A percentile compares a stretch with the other conserved stretches of the same genome.
These are phyloP conservation scores for Botryobasidium botryosum DNA, from an alignment of 768 basidiomycete genomes.

Conservation along the genomic window DNA sequence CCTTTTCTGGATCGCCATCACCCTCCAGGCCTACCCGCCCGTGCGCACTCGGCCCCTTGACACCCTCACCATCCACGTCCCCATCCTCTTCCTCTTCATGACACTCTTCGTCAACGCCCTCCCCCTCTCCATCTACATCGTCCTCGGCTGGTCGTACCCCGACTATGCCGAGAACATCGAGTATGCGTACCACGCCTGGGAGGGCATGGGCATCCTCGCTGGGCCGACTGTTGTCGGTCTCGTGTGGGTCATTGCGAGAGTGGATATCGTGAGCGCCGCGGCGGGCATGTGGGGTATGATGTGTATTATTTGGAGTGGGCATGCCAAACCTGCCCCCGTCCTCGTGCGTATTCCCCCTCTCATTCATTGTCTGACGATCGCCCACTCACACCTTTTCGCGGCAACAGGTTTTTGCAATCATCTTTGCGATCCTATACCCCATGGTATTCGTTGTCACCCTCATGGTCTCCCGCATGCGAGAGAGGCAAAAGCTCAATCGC, in stretches of 20 bases:
- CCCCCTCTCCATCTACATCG: constrained; percentile 43
- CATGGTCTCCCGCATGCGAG: constrained; percentile 4
- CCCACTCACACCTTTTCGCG: too few relatives aligned
- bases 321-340: constrained; percentile 48
- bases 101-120: constrained; percentile 47
- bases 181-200: constrained; percentile 45
- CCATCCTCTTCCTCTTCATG: constrained; percentile 53
- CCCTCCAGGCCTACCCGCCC: constrained; percentile 48
- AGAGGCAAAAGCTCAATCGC: constrained; percentile 2
- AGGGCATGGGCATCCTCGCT: constrained; percentile 52
- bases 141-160: constrained; percentile 47
- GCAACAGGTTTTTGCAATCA: too few relatives aligned
- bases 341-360: too few relatives aligned
- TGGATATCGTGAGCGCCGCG: constrained; percentile 59
- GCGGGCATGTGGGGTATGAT: constrained; percentile 54
- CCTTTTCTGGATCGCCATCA: constrained; percentile 63
- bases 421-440: constrained; percentile 53
- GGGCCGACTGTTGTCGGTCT: constrained; percentile 43
- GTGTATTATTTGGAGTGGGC: constrained; percentile 43
- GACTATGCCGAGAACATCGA: constrained; percentile 33
- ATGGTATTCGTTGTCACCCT: constrained; percentile 30
- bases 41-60: constrained; percentile 44
- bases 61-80: constrained; percentile 71
- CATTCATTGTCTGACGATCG: too few relatives aligned
- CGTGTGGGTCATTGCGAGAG: constrained; percentile 33